Evolutionary conservation across 1,139 yeast species (phyloP), one percentile per base, ranked within the genome.

Genomic region (Taphrina pruni): DNA sequence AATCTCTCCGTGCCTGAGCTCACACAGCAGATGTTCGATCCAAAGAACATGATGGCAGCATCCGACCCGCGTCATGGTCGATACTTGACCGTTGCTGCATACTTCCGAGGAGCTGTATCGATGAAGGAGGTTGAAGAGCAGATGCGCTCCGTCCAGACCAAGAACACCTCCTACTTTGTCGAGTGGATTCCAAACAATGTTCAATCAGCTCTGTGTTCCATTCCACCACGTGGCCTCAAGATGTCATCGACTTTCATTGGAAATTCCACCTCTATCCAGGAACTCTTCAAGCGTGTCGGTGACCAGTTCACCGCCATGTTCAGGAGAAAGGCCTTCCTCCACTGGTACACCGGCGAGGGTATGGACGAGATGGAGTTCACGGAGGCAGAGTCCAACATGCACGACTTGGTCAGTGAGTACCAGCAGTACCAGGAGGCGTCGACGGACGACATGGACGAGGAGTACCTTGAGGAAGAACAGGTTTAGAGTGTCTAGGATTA

Each of bases 131-230:
- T 81, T 26, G 84, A 81, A 70, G 84, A 81, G 74, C 77, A 77
- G 65, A 79, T 80, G 74, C 72, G 75, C 60, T 75, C 77, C 55
- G 79, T 79, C 64, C 77, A 77, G 71, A 73, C 73, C 65, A 78
- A 81, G 75, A 79, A 81, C 75, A 73, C 79, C 41, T 75, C 78
- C 36, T 78, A 80, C 76, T 79, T 73, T 77, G 97, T 92, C 71
- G 97, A 92, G 80, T 92, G 97, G 97, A 92, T 92, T 81, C 97
- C 97, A 77, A 91, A 91, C 81, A 92, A 92, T 78, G 97, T 92
- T 73, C 97, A 92, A 82, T 89, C 74, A 12, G 75, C 83, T 6
- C 80, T 81, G 26, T 81, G 84, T 74, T 77, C 78, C 71, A 76
- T 79, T 46, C 82, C 84, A 17, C 82, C 84, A 60, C 76, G 77